A percentile compares a stretch with the other conserved stretches of the same genome.
These are phyloP conservation scores for Dothiorella sarmentorum DNA, from an alignment of 2,329 filamentous ascomycete genomes.

Conservation along the genomic window DNA sequence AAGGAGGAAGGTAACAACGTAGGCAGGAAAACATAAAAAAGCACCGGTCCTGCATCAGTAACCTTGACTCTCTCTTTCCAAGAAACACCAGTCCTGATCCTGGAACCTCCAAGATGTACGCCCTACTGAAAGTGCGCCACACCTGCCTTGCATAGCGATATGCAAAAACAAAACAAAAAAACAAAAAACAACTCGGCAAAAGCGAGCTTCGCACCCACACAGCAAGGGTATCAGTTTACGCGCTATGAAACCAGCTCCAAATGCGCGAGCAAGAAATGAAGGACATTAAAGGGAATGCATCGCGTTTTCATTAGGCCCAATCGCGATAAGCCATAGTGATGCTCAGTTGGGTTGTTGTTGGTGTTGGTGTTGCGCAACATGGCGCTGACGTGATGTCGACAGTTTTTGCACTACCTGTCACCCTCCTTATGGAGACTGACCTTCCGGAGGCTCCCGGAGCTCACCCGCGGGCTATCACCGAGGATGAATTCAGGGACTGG, in stretches of 20 bases:
- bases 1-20: not conserved
- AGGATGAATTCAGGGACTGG: slow-evolving; percentile 45
- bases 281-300: not conserved
- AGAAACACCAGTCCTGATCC: too few relatives aligned
- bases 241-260: not conserved
- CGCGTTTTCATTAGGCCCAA: too few relatives aligned
- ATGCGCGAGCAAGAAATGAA: not conserved
- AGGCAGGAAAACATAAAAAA: not conserved
- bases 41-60: not conserved
- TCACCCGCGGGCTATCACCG: slow-evolving; percentile 38
- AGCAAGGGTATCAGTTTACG: slow-evolving; percentile 10
- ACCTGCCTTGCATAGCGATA: not conserved
- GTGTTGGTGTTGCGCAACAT: too few relatives aligned
- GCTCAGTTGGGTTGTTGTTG: too few relatives aligned
- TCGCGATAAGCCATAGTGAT: too few relatives aligned
- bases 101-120: too few relatives aligned
- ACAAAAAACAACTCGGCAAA: too few relatives aligned
- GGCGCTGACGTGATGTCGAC: too few relatives aligned
- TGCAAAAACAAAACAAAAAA: too few relatives aligned
- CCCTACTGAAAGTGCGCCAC: not conserved
- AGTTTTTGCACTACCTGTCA: too few relatives aligned
- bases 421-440: slow-evolving; percentile 26
- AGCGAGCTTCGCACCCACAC: not conserved
- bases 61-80: not conserved
- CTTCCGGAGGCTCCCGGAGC: slow-evolving; percentile 29